Percentiles rank a stretch among this genome's conserved stretches.
These are phyloP conservation scores for Penicillium ochrochloron DNA, from an alignment of 495 filamentous ascomycete species.

Conservation along the genomic window DNA sequence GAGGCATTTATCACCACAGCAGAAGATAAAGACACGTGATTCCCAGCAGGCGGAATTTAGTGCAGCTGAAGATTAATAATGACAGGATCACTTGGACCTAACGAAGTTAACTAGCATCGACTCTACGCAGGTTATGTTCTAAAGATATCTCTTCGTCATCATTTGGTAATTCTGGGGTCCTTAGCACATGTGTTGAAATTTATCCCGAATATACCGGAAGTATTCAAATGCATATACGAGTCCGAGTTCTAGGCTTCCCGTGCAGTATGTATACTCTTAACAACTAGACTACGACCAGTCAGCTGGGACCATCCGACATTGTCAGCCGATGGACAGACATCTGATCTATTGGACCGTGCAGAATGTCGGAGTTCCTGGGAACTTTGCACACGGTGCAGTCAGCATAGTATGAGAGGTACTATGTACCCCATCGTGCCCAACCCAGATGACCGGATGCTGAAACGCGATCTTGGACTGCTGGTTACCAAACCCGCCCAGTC, in stretches of 20 bases:
- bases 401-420: background rate
- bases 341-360: conserved; percentile 17
- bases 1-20: background rate
- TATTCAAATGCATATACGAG: background rate
- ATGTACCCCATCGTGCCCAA: background rate
- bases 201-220: background rate
- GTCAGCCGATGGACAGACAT: conserved; percentile 6
- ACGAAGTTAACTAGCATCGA: background rate
- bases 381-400: background rate
- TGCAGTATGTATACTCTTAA: background rate
- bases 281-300: background rate
- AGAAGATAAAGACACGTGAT: conserved; percentile 16
- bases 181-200: background rate
- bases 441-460: conserved; percentile 13
- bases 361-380: conserved; percentile 1
- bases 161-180: background rate
- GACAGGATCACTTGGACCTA: background rate
- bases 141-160: background rate
- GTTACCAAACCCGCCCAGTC: background rate
- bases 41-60: background rate
- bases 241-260: too few relatives aligned
- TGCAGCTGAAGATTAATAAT: background rate
- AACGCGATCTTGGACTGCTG: background rate
- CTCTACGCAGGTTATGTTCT: background rate
- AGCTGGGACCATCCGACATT: background rate